A percentile compares a stretch with the other conserved stretches of the same genome.
These are phyloP conservation scores for Magnolia officinalis DNA, from an alignment of 164 flowering plant species.

Conservation along the genomic window DNA sequence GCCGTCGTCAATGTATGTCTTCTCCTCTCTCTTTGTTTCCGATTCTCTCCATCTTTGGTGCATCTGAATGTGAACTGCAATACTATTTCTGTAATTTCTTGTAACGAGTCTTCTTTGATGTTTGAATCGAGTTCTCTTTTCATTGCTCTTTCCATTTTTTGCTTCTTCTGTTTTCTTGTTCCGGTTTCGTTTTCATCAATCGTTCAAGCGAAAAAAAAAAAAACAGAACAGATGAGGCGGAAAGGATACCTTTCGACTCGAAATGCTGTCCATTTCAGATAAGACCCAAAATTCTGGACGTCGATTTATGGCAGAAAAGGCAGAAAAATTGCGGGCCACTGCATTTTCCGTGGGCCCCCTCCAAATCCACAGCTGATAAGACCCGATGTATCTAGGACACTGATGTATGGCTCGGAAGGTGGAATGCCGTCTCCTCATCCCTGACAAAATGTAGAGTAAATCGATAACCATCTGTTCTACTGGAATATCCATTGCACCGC, in stretches of 20 bases:
- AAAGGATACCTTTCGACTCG: neutral
- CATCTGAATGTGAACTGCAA: neutral
- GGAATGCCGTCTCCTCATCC: neutral
- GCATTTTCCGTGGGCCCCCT: too few species aligned
- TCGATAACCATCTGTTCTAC: too few species aligned
- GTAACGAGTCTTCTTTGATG: neutral
- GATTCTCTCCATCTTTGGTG: too few species aligned
- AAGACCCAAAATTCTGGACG: neutral
- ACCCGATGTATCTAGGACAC: too few species aligned
- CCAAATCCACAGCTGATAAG: too few species aligned
- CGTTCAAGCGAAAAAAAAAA: too few species aligned
- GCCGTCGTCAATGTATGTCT: conserved; percentile 44
- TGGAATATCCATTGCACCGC: too few species aligned
- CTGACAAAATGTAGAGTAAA: too few species aligned
- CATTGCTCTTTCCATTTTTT: neutral
- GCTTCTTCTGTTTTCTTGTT: neutral
- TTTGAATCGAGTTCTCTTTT: neutral
- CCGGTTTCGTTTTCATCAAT: too few species aligned
- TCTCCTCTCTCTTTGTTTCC: neutral
- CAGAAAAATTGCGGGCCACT: neutral
- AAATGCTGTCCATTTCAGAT: neutral
- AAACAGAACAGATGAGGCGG: too few species aligned
- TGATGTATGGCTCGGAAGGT: neutral
- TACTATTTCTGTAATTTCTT: neutral
- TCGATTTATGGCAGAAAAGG: neutral